Percentiles rank a stretch among this genome's conserved stretches.
These are phyloP conservation scores for Helichrysum umbraculigerum DNA, from an alignment of 129 eudicot genomes.

Conservation along the genomic window DNA sequence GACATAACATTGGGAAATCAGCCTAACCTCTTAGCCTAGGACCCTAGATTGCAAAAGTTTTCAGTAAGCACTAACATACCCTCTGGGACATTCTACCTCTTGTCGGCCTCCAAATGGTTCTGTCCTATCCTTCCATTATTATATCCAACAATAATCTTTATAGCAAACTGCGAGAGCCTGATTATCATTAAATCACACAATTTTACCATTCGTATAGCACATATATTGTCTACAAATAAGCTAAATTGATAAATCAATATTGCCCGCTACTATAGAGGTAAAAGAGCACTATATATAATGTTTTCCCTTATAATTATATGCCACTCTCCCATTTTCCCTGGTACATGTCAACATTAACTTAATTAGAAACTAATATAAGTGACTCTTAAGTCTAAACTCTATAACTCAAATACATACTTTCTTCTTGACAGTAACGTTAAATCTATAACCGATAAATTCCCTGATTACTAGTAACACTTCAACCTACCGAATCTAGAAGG, in stretches of 20 bases:
- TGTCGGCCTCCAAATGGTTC: not conserved
- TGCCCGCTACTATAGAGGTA: not conserved
- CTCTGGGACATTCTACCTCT: not conserved
- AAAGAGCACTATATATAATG: not conserved
- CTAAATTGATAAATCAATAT: not conserved
- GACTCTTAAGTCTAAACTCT: too few species aligned
- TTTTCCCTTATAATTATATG: not conserved
- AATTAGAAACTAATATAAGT: not conserved
- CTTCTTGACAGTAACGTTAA: not conserved
- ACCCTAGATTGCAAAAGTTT: constrained; percentile 3
- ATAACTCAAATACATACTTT: not conserved
- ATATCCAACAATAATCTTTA: not conserved
- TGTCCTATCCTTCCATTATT: not conserved
- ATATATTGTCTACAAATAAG: not conserved
- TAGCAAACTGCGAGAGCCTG: not conserved
- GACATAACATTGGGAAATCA: not conserved
- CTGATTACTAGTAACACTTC: constrained; percentile 1
- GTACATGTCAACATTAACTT: not conserved
- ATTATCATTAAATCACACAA: not conserved
- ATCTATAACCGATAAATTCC: not conserved
- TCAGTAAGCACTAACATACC: not conserved
- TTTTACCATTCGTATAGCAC: not conserved
- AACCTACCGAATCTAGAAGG: not conserved
- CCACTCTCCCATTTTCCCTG: not conserved
- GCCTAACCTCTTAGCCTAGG: constrained; percentile 5